phyloP scores from a whole-genome alignment of 768 basidiomycete genomes.

The Lyophyllum semitale region DNA sequence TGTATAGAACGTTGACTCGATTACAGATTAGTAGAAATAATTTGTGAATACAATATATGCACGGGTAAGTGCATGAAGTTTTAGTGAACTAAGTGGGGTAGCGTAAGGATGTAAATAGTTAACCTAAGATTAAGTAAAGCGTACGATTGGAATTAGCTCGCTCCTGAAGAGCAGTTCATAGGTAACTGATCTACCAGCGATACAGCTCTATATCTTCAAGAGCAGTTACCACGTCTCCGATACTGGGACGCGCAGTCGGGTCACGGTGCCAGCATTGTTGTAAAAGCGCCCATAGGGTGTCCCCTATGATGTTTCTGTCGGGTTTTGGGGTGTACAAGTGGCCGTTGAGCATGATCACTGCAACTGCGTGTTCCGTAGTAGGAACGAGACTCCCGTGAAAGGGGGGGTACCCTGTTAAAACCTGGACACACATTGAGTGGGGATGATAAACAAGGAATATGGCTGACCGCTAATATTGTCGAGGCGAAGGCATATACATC shows the following conservation, averaged over 20 bases:
- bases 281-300: constrained; percentile 4
- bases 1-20: not conserved
- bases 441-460: not conserved
- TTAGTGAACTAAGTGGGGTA: too few species aligned
- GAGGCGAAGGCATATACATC: constrained; percentile 17
- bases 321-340: not conserved
- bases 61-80: too few species aligned
- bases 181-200: not conserved
- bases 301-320: not conserved
- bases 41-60: too few species aligned
- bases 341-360: not conserved
- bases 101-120: not conserved
- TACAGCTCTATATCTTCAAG: constrained; percentile 12
- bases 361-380: not conserved
- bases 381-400: not conserved
- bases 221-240: constrained; percentile 5
- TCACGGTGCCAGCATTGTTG: constrained; percentile 2
- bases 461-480: constrained; percentile 11
- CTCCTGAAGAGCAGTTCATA: too few species aligned
- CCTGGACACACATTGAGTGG: not conserved
- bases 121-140: not conserved
- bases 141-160: not conserved
- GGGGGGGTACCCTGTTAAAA: constrained; percentile 12
- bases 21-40: not conserved
- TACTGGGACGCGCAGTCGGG: not conserved